Evolutionary conservation across 1,284 basidiomycete species (phyloP), one percentile per base, ranked within the genome.

Genomic region (Malassezia psittaci): DNA sequence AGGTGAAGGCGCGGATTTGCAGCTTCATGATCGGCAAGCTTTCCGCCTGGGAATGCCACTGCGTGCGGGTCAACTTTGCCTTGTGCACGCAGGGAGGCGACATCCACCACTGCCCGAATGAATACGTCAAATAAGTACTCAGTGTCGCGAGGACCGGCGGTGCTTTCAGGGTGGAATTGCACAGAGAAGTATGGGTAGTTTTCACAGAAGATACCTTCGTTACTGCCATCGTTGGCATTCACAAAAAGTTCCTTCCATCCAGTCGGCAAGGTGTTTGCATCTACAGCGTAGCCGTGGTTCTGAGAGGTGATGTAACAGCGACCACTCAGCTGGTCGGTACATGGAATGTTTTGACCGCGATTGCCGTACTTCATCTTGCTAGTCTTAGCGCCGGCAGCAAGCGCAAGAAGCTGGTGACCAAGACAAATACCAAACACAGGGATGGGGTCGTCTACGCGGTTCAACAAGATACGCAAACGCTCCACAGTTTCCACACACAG

Each of bases 281-380:
- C 86, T 61, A 98, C 94, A 75, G 96, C 87, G 79, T 85, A 99
- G 69, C 94, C 94, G 77, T 99, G 94, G 77, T 99, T 99, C 78
- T 99, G 94, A 72, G 87, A 90, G 36, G 94, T 98, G 78, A 98
- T 96, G 77, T 96, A 98, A 79, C 94, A 98, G 57, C 94, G 82
- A 35, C 93, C 94, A 51, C 87, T 90, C 55, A 94, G 82, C 41
- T 86, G 82, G 76, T 93, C 88, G 36, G 89, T 96, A 77, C 93
- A 98, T 4, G 94, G 94, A 69, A 98, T 89, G 78, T 99, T 99
- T 76, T 96, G 90, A 12, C 94, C 94, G 64, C 94, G 88, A 76
- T 98, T 98, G 54, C 94, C 94, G 76, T 96, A 98, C 80, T 96
- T 96, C 88, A 98, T 96, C 78, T 98, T 98, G 48, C 86, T 87